phyloP scores from a whole-genome alignment of 805 yeast species.

The Zygosaccharomyces lentus region DNA sequence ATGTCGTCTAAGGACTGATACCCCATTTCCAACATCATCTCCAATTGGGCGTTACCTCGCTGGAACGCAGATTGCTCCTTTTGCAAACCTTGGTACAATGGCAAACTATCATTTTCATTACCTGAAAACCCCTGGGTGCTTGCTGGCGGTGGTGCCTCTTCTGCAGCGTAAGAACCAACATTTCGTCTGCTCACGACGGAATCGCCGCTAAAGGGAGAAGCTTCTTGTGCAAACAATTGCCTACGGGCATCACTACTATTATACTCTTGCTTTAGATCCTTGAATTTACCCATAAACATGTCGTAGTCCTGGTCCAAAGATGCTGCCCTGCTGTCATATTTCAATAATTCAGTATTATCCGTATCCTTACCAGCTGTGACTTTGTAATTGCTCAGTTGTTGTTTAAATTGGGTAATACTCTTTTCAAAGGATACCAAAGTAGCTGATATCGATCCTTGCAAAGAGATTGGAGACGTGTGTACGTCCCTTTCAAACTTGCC shows the following conservation, averaged over 20 bases:
- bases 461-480: slow-evolving; percentile 61
- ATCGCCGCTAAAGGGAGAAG: slow-evolving; percentile 17
- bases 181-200: slow-evolving; percentile 32
- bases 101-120: slow-evolving; percentile 12
- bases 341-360: slow-evolving; percentile 32
- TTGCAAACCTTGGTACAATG: slow-evolving; percentile 56
- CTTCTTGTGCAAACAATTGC: slow-evolving; percentile 21
- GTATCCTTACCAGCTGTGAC: slow-evolving; percentile 32
- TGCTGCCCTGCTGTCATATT: slow-evolving; percentile 56
- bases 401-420: slow-evolving; percentile 57
- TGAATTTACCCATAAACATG: slow-evolving; percentile 33
- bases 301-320: slow-evolving; percentile 45
- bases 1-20: slow-evolving; percentile 78
- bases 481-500: slow-evolving; percentile 60
- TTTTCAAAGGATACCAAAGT: slow-evolving; percentile 70
- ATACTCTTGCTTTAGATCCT: slow-evolving; percentile 32
- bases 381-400: slow-evolving; percentile 50
- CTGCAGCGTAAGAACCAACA: slow-evolving; percentile 10
- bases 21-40: slow-evolving; percentile 88
- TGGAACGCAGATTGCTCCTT: slow-evolving; percentile 62
- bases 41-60: slow-evolving; percentile 76
- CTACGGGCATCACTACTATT: slow-evolving; percentile 25
- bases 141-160: slow-evolving; percentile 8
- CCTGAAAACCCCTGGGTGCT: slow-evolving; percentile 25
- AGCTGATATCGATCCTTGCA: slow-evolving; percentile 55